Base-by-base conservation (phyloP, 108 stramenopile genomes). In the Bacterosira constricta region DNA sequence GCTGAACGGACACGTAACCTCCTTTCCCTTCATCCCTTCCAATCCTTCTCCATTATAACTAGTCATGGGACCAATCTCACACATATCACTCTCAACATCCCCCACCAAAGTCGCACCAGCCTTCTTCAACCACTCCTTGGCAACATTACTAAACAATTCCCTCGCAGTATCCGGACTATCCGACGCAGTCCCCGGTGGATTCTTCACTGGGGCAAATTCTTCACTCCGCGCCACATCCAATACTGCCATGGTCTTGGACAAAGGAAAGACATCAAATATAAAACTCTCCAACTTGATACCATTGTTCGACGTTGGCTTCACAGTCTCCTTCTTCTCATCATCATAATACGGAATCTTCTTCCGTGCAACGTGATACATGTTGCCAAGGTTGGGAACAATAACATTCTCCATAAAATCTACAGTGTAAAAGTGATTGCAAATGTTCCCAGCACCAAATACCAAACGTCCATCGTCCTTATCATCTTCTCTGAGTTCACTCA, bases 141-240 rank as follows among this genome's bases (percentile, higher is more conserved):
- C 85, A 45, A 90, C 71, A 36, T 81, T 62, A 12, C 89, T 88
- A 32, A 92, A 77, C 21, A 90, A 71, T 18, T 11, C 54, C 20
- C 91, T 71, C 23, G 94, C 94, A 10, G 94, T 95, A 67, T 95
- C 91, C 1, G 94, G 94, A 80, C 84, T 87, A 65, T 95, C 94
- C 11, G 85, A 73, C 1, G 64, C 55, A 11, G 82, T 63, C 1
- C 90, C 94, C 11, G 89, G 86, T 1, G 88, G 86, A 72, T 99
- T 98, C 89, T 99, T 99, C 10, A 99, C 97, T 4, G 98, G 98
- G 21, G 97, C 96, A 71, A 99, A 99, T 80, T 97, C 97, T n/a
- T 93, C 89, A 13, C 77, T 76, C 36, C 99, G 87, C n/a, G 69
- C 44, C 1, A 97, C 94, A 66, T 98, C 98, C 60, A 93, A 71